Base-by-base conservation (phyloP, 1,139 yeast species). In the Arxiozyma slooffiae region DNA sequence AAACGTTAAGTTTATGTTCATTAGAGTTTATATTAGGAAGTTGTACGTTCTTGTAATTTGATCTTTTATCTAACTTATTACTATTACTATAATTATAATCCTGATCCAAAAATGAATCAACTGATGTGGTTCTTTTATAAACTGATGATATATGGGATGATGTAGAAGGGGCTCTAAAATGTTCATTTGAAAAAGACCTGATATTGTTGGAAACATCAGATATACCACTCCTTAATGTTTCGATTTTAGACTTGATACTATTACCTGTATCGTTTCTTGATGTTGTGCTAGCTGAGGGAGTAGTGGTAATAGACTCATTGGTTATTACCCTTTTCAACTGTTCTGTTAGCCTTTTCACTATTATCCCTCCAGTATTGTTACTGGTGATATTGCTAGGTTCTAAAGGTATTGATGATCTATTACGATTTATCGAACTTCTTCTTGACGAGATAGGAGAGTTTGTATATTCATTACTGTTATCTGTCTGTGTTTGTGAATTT, bases 211-310 rank as follows among this genome's bases (percentile, higher is more conserved):
- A 48, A 17, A 52, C 47, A 16, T 55, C 49, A 6, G 59, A 53
- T 3, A 57, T 30, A 7, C 60, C 57, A 36, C 51, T 54, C 37
- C 60, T 57, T 34, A 60, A 46, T 5, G 54, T 50, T n/a, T 50
- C 53, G 34, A 58, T 76, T 17, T 73, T 59, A 8, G 61, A 55
- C 36, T 54, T 49, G 16, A 57, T 54, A 37, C 61, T 57, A 11
- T 52, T 61, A 5, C 63, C 64, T 2, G 63, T 60, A 46, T 59
- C 57, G 24, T 60, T 61, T 22, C 60, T 52, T 2, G 61, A 56
- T 14, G 18, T 18, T 14, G 38, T 30, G 44, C 54, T 53, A 8
- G 57, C 53, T 7, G 62, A 60, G 6, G 63, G 60, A 1, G 50
- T 44, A 30, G n/a, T n/a, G n/a, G n/a, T n/a, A n/a, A 11, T 42